Conservation (phyloP, 495 filamentous ascomycete genomes). For the Parathielavia hyrcaniae region DNA sequence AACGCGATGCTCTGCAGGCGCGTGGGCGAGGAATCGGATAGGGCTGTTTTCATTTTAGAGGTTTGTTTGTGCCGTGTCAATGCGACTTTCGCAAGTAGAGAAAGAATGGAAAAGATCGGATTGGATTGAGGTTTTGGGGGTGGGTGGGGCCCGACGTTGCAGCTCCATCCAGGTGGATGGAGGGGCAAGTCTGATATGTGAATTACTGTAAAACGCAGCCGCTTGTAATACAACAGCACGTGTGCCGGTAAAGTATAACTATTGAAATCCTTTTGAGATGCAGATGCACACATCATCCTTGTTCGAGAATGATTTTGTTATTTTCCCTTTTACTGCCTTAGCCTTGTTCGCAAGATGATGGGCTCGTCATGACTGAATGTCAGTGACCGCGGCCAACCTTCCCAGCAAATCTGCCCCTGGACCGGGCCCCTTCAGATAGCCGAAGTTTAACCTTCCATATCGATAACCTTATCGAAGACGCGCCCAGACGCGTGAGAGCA, state of each 20-base stretch:
- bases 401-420: no score
- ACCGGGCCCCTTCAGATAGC: background rate
- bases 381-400: no score
- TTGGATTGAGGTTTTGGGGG: background rate
- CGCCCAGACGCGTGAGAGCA: background rate
- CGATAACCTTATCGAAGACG: background rate
- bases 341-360: no score
- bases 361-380: no score
- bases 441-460: background rate
- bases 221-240: background rate
- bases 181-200: background rate
- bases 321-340: no score
- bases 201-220: background rate
- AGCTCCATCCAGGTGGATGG: constrained; percentile 3
- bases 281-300: background rate
- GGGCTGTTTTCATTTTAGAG: background rate
- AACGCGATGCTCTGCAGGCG: background rate
- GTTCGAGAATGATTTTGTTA: no score
- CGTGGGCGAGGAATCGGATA: background rate
- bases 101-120: no score
- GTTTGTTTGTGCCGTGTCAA: background rate
- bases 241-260: no score
- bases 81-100: no score
- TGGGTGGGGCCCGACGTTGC: background rate
- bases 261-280: no score